Conservation (phyloP, 139 green algal genomes). For the Chlamydomonas urium region DNA sequence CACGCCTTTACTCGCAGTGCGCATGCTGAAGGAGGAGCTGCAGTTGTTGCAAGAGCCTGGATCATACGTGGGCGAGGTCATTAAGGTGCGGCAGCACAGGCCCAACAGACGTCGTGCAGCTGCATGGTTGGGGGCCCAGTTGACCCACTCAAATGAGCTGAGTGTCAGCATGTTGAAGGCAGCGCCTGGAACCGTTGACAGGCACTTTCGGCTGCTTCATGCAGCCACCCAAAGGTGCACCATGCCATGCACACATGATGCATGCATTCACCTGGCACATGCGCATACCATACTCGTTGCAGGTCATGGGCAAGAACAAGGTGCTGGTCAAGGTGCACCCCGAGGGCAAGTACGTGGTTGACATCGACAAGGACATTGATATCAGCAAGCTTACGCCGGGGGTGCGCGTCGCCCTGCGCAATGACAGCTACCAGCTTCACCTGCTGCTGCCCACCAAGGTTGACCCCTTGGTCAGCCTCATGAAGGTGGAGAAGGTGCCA, state of each 20-base stretch:
- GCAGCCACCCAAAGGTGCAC: no score
- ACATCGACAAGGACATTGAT: constrained; percentile 92
- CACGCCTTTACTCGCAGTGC: constrained; percentile 65
- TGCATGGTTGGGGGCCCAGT: no score
- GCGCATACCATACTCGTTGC: constrained; percentile 11
- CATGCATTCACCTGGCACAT: background rate
- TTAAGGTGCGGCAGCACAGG: constrained; percentile 84
- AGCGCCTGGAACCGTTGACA: no score
- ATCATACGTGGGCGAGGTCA: constrained; percentile 97
- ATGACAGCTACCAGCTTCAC: constrained; percentile 97
- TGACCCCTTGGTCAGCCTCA: constrained; percentile 60
- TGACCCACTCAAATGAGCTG: no score
- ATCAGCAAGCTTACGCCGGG: constrained; percentile 67
- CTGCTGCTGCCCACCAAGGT: constrained; percentile 92
- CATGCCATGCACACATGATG: background rate
- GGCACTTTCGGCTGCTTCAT: no score
- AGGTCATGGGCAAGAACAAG: constrained; percentile 99
- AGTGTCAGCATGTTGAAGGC: no score
- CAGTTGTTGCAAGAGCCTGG: constrained; percentile 97
- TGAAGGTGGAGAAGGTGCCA: constrained; percentile 98
- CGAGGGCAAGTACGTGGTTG: constrained; percentile 98
- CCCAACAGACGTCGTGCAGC: no score
- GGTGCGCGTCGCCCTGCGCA: constrained; percentile 87
- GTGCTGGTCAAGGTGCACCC: constrained; percentile 98
- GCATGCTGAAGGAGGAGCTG: constrained; percentile 93